phyloP scores from a whole-genome alignment of 202 grass and related monocot species.

The Digitaria exilis region DNA sequence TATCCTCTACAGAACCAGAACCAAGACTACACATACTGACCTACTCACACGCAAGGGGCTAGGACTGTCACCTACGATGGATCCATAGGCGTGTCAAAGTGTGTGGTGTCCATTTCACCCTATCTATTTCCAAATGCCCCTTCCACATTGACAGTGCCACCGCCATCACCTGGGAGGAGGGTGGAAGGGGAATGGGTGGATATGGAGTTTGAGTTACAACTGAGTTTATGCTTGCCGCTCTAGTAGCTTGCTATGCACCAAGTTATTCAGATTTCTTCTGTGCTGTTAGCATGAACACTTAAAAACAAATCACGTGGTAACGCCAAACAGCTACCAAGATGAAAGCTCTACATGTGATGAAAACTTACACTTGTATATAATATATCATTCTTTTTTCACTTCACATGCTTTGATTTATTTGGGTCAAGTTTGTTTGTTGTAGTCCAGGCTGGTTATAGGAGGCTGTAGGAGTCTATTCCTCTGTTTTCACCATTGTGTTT shows the following conservation, averaged over 20 bases:
- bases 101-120: neutral
- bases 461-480: neutral
- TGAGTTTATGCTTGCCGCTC: neutral
- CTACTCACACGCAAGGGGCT: neutral
- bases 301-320: neutral
- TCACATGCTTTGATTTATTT: neutral
- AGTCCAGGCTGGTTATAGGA: neutral
- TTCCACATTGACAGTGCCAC: neutral
- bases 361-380: neutral
- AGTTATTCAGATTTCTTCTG: neutral
- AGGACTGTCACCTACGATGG: neutral
- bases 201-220: neutral
- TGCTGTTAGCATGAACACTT: neutral
- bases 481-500: neutral
- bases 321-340: neutral
- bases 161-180: neutral
- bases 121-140: neutral
- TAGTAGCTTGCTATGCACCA: neutral
- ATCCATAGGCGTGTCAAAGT: neutral
- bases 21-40: neutral
- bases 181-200: neutral
- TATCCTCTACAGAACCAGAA: neutral
- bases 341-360: neutral
- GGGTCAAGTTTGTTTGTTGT: neutral
- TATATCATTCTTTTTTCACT: too few species aligned